Conservation (phyloP, 495 filamentous ascomycete species). For the Daldinia decipiens region DNA sequence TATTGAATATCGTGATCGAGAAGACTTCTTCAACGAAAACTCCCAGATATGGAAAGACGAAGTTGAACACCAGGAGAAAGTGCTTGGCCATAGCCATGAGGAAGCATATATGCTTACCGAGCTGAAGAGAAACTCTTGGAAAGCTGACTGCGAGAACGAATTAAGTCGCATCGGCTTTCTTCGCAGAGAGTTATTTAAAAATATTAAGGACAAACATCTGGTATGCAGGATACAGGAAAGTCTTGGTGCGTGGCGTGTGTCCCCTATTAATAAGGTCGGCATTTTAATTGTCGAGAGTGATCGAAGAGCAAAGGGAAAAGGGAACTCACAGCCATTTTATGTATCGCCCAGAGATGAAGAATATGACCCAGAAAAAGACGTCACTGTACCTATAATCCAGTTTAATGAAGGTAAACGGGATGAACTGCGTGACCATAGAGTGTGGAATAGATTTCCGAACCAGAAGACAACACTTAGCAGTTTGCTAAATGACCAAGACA, state of each 20-base stretch:
- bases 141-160: constrained; percentile 32
- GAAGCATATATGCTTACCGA: constrained; percentile 18
- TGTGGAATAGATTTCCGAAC: constrained; percentile 36
- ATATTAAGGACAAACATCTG: constrained; percentile 15
- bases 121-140: constrained; percentile 35
- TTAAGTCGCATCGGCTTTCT: constrained; percentile 37
- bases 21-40: constrained; percentile 25
- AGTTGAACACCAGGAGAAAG: constrained; percentile 12
- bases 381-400: constrained; percentile 31
- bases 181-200: constrained; percentile 29
- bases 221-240: constrained; percentile 8
- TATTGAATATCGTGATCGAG: constrained; percentile 43
- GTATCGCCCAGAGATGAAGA: too few species aligned
- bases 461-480: constrained; percentile 27
- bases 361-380: constrained; percentile 27
- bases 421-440: too few species aligned
- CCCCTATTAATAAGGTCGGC: too few species aligned
- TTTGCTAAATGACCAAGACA: constrained; percentile 1
- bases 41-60: constrained; percentile 40
- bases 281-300: too few species aligned
- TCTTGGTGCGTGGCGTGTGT: background rate
- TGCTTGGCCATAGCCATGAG: background rate
- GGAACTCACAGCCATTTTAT: too few species aligned
- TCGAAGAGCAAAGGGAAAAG: too few species aligned
- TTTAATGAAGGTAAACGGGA: constrained; percentile 5